Percentiles rank a stretch among this genome's conserved stretches.
Evolutionary conservation across 2,329 filamentous ascomycete genomes (phyloP).

Genomic region (Aspergillus sp.): DNA sequence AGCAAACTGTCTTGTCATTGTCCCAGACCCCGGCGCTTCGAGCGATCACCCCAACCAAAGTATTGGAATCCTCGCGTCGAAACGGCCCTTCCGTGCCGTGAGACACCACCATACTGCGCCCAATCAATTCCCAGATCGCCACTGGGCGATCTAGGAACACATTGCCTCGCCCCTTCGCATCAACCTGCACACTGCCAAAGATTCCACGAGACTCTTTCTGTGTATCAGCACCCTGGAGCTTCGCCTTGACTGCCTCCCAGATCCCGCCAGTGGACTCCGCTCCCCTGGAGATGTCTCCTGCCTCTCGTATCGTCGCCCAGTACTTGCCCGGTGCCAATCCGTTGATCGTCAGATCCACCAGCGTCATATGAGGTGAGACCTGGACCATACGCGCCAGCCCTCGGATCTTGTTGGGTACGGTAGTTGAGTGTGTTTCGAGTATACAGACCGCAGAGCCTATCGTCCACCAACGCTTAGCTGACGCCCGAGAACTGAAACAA

Average conservation of each 20-base stretch:
- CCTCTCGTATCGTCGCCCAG: constrained; percentile 78
- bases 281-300: constrained; percentile 81
- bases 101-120: constrained; percentile 84
- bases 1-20: constrained; percentile 97
- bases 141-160: constrained; percentile 80
- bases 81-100: constrained; percentile 61
- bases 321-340: constrained; percentile 81
- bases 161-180: constrained; percentile 71
- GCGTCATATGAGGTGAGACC: constrained; percentile 72
- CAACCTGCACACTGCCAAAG: constrained; percentile 75
- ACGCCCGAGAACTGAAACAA: neutral
- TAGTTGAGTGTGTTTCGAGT: constrained; percentile 74
- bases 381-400: constrained; percentile 94
- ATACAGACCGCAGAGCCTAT: constrained; percentile 73
- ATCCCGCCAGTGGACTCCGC: constrained; percentile 79
- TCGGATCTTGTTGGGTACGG: constrained; percentile 67
- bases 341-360: constrained; percentile 83
- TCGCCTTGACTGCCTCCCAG: constrained; percentile 62
- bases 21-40: constrained; percentile 98
- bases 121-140: constrained; percentile 94
- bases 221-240: constrained; percentile 35
- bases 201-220: constrained; percentile 56
- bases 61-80: constrained; percentile 75
- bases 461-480: neutral
- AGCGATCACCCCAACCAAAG: constrained; percentile 89